phyloP scores from a whole-genome alignment of 345 rosid species.

The Hibiscus syriacus region DNA sequence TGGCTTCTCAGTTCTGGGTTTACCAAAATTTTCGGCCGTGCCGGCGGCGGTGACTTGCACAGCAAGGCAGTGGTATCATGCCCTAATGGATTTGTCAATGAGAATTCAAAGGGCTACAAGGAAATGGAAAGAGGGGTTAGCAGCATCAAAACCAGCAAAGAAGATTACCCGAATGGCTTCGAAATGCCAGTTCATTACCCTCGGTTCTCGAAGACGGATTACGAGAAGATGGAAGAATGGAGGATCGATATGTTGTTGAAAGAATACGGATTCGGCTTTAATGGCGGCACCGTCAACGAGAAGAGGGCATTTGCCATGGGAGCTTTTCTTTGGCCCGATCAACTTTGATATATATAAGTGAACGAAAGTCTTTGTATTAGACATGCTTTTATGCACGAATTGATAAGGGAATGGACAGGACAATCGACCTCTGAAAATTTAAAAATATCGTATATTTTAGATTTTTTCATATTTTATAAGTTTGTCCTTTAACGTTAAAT shows the following conservation, averaged over 20 bases:
- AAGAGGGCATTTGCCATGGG: slow-evolving; percentile 56
- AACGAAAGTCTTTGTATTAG: neutral
- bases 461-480: too few species aligned
- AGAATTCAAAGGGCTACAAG: neutral
- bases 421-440: too few species aligned
- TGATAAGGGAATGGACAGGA: too few species aligned
- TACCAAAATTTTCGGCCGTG: slow-evolving; percentile 24
- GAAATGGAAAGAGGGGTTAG: neutral
- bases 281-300: slow-evolving; percentile 27
- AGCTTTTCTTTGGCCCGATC: slow-evolving; percentile 59
- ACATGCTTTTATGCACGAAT: neutral
- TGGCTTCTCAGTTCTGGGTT: slow-evolving; percentile 48
- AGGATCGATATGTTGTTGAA: slow-evolving; percentile 44
- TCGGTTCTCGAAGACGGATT: slow-evolving; percentile 44
- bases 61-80: slow-evolving; percentile 10
- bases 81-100: neutral
- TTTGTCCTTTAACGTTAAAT: too few species aligned
- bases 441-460: too few species aligned
- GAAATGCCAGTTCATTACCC: slow-evolving; percentile 74
- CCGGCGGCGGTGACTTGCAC: slow-evolving; percentile 9
- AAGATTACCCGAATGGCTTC: slow-evolving; percentile 23
- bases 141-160: neutral
- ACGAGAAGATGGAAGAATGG: slow-evolving; percentile 76
- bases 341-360: slow-evolving; percentile 11
- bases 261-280: slow-evolving; percentile 44